A percentile compares a stretch with the other conserved stretches of the same genome.
Conservation (phyloP, 1,139 yeast species). For the Protomyces macrosporus region DNA sequence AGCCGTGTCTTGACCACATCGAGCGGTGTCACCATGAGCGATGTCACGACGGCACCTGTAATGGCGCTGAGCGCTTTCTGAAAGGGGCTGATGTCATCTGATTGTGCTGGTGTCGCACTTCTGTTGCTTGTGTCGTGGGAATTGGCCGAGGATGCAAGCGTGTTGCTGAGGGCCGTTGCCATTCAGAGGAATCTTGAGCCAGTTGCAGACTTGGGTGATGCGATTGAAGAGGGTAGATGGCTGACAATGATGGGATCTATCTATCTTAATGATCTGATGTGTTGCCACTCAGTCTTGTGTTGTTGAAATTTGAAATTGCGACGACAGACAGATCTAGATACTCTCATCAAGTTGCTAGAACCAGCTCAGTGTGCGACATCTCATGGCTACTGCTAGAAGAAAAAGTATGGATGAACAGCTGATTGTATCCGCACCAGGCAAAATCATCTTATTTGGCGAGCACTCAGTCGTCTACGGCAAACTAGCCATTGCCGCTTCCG, state of each 20-base stretch:
- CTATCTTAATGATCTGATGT: too few relatives aligned
- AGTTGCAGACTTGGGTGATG: not conserved
- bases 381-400: too few relatives aligned
- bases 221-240: too few relatives aligned
- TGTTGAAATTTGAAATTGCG: too few relatives aligned
- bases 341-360: too few relatives aligned
- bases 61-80: conserved; percentile 24
- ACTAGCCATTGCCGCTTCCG: conserved; percentile 88
- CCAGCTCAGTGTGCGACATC: too few relatives aligned
- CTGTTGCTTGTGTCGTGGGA: not conserved
- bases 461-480: conserved; percentile 92
- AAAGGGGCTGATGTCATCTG: conserved; percentile 3
- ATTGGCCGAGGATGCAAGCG: not conserved
- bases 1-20: conserved; percentile 31
- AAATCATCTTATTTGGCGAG: conserved; percentile 92
- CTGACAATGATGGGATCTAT: too few relatives aligned
- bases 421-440: conserved; percentile 90
- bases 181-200: not conserved
- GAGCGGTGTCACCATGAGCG: conserved; percentile 28
- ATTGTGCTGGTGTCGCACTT: not conserved
- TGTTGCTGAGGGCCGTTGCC: not conserved
- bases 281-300: too few relatives aligned
- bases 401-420: conserved; percentile 38
- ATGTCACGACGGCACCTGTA: conserved; percentile 24
- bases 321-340: too few relatives aligned